These are phyloP conservation scores for Oehlia diaphana DNA, from an alignment of 192 early-diverging fungal genomes.

Conservation along the genomic window DNA sequence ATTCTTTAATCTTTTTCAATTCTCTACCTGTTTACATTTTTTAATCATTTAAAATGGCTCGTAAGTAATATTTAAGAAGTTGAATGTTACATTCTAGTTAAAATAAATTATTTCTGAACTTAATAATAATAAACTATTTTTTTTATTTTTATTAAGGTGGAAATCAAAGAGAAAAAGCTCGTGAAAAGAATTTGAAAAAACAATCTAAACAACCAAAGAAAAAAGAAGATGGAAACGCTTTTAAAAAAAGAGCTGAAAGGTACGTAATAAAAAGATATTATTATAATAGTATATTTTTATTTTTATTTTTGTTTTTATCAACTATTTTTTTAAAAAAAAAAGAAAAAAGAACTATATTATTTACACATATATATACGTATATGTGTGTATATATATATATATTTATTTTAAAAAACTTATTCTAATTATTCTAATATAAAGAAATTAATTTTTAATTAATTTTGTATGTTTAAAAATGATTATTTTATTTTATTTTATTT, in stretches of 20 bases:
- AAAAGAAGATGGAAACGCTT: conserved; percentile 28
- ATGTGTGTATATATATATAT: too few species aligned
- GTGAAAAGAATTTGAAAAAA: conserved; percentile 50
- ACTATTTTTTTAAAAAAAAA: background rate
- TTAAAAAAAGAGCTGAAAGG: conserved; percentile 50
- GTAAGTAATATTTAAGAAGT: background rate
- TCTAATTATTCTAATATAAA: too few species aligned
- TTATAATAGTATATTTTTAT: too few species aligned
- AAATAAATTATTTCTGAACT: too few species aligned
- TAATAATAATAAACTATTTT: too few species aligned
- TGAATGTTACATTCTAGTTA: background rate
- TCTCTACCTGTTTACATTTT: background rate
- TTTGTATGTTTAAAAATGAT: background rate
- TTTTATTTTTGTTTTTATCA: too few species aligned
- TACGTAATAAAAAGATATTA: conserved; percentile 18
- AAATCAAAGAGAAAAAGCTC: conserved; percentile 54
- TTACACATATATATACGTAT: too few species aligned
- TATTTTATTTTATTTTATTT: background rate
- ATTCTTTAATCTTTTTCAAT: too few species aligned
- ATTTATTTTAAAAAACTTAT: too few species aligned
- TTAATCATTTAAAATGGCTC: background rate
- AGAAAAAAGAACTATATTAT: background rate
- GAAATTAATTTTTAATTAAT: background rate
- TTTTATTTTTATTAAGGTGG: conserved; percentile 37
- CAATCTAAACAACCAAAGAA: conserved; percentile 31